Conservation (phyloP, 805 yeast genomes). For the Clavispora carvajalis region DNA sequence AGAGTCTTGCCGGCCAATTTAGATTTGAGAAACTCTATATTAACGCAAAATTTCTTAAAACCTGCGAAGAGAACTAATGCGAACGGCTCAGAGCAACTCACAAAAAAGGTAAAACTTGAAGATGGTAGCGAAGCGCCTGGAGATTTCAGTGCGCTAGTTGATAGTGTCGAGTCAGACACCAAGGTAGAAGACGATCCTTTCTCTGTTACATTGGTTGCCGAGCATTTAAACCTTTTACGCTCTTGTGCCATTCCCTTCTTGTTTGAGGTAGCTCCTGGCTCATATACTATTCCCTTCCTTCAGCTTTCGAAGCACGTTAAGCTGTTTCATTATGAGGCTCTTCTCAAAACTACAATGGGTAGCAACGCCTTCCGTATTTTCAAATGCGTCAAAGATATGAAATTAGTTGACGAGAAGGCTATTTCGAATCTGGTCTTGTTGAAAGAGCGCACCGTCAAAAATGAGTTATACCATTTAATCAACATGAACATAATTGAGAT, state of each 20-base stretch:
- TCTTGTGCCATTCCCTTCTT: slow-evolving; percentile 53
- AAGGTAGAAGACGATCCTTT: slow-evolving; percentile 17
- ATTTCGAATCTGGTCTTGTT: slow-evolving; percentile 71
- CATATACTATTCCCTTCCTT: slow-evolving; percentile 58
- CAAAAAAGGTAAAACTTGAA: slow-evolving; percentile 40
- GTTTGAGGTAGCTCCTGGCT: slow-evolving; percentile 49
- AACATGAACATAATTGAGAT: slow-evolving; percentile 72
- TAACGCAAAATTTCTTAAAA: slow-evolving; percentile 37
- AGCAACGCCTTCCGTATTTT: slow-evolving; percentile 64
- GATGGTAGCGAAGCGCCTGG: slow-evolving; percentile 11
- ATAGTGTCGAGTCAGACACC: neutral
- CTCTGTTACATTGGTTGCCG: slow-evolving; percentile 37
- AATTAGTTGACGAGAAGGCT: slow-evolving; percentile 78
- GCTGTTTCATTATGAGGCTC: slow-evolving; percentile 48
- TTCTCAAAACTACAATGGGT: slow-evolving; percentile 59
- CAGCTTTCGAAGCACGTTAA: slow-evolving; percentile 43
- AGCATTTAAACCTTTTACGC: slow-evolving; percentile 67
- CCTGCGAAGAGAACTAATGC: slow-evolving; percentile 17
- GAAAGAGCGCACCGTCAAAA: slow-evolving; percentile 71
- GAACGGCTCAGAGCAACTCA: slow-evolving; percentile 1
- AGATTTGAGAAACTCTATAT: slow-evolving; percentile 42
- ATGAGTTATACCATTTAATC: slow-evolving; percentile 60
- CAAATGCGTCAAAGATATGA: slow-evolving; percentile 66
- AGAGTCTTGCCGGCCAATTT: slow-evolving; percentile 35
- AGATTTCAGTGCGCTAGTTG: neutral